These are phyloP conservation scores for Vickermania ingenoplastis DNA, from an alignment of 208 protist species.

Conservation along the genomic window DNA sequence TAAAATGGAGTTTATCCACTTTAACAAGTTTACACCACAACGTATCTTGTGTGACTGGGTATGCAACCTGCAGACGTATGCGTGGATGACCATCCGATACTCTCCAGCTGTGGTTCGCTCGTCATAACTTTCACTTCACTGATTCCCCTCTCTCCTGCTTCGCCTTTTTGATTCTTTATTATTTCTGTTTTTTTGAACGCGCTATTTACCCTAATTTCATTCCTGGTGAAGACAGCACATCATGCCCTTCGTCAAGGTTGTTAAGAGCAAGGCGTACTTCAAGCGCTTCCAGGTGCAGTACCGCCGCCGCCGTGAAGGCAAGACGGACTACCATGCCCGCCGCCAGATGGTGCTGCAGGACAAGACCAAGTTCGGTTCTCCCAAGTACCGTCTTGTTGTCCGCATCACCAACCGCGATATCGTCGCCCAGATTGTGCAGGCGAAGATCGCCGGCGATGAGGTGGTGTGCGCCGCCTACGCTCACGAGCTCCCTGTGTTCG, in stretches of 20 bases:
- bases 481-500: conserved; percentile 96
- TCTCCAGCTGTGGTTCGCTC: too few relatives aligned
- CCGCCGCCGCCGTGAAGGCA: conserved; percentile 95
- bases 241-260: conserved; percentile 86
- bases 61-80: too few relatives aligned
- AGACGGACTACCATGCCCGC: conserved; percentile 98
- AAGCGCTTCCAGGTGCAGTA: conserved; percentile 98
- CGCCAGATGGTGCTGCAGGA: conserved; percentile 95
- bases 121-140: too few relatives aligned
- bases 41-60: too few relatives aligned
- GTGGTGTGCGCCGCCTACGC: conserved; percentile 94
- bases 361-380: conserved; percentile 98
- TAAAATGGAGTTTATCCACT: too few relatives aligned
- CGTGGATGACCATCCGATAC: too few relatives aligned
- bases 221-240: too few relatives aligned
- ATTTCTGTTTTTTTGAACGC: too few relatives aligned
- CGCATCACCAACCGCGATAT: conserved; percentile 97
- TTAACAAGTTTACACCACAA: too few relatives aligned
- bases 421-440: conserved; percentile 95
- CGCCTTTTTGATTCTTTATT: too few relatives aligned
- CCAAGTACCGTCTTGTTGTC: conserved; percentile 98
- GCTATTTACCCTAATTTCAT: too few relatives aligned
- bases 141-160: too few relatives aligned
- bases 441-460: conserved; percentile 94
- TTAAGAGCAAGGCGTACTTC: conserved; percentile 96